phyloP scores from a whole-genome alignment of 2,329 filamentous ascomycete genomes.

The Cordyceps militaris region DNA sequence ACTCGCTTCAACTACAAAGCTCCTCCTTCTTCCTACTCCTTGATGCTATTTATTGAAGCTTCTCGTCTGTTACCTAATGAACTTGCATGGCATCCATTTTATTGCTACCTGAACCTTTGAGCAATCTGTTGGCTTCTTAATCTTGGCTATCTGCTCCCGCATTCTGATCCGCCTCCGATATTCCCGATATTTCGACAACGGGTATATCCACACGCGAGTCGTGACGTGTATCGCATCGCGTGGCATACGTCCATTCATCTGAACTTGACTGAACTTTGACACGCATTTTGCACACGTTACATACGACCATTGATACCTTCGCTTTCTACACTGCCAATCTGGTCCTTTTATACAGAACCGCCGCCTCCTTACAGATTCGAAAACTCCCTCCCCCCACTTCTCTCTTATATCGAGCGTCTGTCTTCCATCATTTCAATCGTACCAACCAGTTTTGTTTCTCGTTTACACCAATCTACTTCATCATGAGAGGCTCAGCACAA shows the following conservation, averaged over 20 bases:
- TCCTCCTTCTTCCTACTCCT: background rate
- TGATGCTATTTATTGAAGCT: constrained; percentile 1
- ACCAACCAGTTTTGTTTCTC: background rate
- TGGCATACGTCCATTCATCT: background rate
- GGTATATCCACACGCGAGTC: background rate
- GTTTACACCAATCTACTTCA: background rate
- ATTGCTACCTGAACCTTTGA: background rate
- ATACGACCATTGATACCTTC: background rate
- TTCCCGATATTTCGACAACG: background rate
- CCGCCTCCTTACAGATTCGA: background rate
- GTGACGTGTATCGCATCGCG: background rate
- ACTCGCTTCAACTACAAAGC: background rate
- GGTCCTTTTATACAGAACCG: background rate
- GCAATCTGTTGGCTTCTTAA: background rate
- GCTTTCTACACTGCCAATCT: background rate
- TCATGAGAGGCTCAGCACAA: background rate
- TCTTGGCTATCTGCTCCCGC: background rate
- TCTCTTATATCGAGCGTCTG: background rate
- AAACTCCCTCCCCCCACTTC: background rate
- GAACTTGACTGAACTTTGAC: background rate
- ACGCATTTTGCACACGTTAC: background rate
- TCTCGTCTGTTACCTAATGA: background rate
- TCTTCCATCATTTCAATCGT: background rate
- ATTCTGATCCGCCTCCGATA: background rate
- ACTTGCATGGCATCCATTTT: background rate